Evolutionary conservation across 495 filamentous ascomycete genomes (phyloP).

Genomic region (Durotheca rogersii): DNA sequence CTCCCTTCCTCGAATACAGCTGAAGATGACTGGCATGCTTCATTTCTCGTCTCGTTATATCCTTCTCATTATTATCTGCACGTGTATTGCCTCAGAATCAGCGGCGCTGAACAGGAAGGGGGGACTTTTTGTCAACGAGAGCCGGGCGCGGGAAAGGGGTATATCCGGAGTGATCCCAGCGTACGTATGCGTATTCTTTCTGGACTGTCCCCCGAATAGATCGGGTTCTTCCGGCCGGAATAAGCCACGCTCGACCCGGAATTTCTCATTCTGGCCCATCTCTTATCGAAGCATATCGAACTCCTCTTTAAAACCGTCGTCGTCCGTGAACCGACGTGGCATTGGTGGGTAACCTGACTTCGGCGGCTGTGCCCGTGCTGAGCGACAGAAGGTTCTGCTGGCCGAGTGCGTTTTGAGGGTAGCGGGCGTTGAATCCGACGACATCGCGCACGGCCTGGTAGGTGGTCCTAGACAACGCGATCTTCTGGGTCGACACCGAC

Average conservation of each 20-base stretch:
- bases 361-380: slow-evolving; percentile 6
- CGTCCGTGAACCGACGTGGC: slow-evolving; percentile 5
- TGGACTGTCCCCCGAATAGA: too few relatives aligned
- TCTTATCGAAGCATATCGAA: too few relatives aligned
- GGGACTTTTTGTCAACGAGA: too few relatives aligned
- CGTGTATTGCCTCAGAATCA: neutral
- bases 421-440: slow-evolving; percentile 65
- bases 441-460: slow-evolving; percentile 58
- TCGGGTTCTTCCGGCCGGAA: too few relatives aligned
- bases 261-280: too few relatives aligned
- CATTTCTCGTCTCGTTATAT: slow-evolving; percentile 8
- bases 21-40: slow-evolving; percentile 21
- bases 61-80: neutral
- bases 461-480: slow-evolving; percentile 53
- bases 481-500: slow-evolving; percentile 54
- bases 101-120: too few relatives aligned
- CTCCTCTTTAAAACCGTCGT: neutral
- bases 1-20: neutral
- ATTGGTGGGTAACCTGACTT: too few relatives aligned
- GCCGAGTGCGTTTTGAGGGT: slow-evolving; percentile 59
- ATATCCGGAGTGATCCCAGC: too few relatives aligned
- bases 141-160: too few relatives aligned
- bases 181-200: too few relatives aligned
- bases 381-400: slow-evolving; percentile 53
- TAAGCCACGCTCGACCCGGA: too few relatives aligned